Percentiles rank a stretch among this genome's conserved stretches.
Conservation (phyloP, 2,329 filamentous ascomycete genomes). For the Colletotrichum chrysophilum region DNA sequence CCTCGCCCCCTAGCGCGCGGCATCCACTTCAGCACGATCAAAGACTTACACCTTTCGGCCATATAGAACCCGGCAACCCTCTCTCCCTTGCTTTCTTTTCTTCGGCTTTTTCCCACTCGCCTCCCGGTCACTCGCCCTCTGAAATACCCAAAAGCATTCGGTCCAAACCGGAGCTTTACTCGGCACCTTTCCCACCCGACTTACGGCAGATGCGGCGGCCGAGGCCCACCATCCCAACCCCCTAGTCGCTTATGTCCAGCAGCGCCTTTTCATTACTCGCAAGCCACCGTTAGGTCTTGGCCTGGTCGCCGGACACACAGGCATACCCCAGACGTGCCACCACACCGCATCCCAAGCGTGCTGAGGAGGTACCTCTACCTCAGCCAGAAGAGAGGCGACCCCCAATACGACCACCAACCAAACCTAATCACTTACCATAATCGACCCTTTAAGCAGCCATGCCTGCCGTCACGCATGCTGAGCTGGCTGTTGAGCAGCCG, state of each 20-base stretch:
- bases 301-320: conserved; percentile 13
- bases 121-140: neutral
- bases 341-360: conserved; percentile 11
- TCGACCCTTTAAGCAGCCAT: conserved; percentile 39
- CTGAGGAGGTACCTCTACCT: conserved; percentile 10
- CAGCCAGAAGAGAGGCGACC: neutral
- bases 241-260: conserved; percentile 22
- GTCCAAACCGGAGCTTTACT: conserved; percentile 3
- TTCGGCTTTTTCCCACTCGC: neutral
- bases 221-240: conserved; percentile 18
- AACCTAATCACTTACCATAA: conserved; percentile 32
- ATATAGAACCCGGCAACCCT: neutral
- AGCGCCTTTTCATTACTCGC: conserved; percentile 23
- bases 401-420: conserved; percentile 6
- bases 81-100: neutral
- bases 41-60: neutral
- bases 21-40: conserved; percentile 13
- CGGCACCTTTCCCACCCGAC: conserved; percentile 10
- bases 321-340: conserved; percentile 23
- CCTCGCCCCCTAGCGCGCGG: conserved; percentile 20
- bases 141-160: neutral
- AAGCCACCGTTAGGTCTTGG: conserved; percentile 21
- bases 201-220: conserved; percentile 17
- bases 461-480: conserved; percentile 36
- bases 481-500: conserved; percentile 32